These are phyloP conservation scores for Karstenula rhodostoma DNA, from an alignment of 2,329 filamentous ascomycete genomes.

Conservation along the genomic window DNA sequence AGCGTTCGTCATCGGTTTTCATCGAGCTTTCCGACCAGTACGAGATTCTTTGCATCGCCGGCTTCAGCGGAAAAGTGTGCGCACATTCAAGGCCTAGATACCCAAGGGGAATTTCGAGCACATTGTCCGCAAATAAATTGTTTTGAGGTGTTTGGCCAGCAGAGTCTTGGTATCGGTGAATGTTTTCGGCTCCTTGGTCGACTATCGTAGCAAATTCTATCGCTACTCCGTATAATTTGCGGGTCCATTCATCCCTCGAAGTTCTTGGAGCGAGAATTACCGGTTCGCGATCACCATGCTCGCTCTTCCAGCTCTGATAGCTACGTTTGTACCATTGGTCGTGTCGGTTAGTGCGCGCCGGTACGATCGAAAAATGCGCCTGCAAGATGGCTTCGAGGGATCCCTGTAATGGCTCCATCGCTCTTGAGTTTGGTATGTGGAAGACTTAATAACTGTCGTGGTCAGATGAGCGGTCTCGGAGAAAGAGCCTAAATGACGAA, in stretches of 20 bases:
- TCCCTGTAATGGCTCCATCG: neutral
- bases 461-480: neutral
- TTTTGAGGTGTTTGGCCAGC: neutral
- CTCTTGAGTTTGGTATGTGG: neutral
- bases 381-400: neutral
- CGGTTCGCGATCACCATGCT: neutral
- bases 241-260: neutral
- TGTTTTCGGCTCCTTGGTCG: neutral
- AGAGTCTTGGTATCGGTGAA: neutral
- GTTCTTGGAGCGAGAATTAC: neutral
- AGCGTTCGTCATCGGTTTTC: neutral
- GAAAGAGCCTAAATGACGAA: neutral
- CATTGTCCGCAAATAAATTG: neutral
- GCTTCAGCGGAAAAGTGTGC: neutral
- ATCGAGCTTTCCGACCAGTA: neutral
- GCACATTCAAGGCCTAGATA: neutral
- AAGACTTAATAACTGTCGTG: neutral
- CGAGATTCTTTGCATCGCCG: neutral
- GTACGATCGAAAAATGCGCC: neutral
- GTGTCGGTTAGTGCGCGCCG: neutral
- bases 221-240: neutral
- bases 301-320: conserved; percentile 2
- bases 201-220: neutral
- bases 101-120: neutral
- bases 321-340: conserved; percentile 6